These are phyloP conservation scores for Saccharomycopsis lassenensis DNA, from an alignment of 805 yeast genomes.

Conservation along the genomic window DNA sequence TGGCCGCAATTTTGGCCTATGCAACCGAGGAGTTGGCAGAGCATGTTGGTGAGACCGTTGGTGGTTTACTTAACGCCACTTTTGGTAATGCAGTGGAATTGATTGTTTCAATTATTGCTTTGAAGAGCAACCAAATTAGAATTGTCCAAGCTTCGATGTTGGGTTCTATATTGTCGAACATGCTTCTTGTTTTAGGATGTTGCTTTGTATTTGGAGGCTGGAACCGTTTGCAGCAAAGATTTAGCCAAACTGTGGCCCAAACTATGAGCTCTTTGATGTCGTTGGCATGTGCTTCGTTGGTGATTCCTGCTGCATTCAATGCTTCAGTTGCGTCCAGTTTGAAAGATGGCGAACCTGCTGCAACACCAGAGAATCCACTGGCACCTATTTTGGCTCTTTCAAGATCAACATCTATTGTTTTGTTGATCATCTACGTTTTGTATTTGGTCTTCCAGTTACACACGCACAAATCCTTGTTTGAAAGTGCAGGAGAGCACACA, in stretches of 20 bases:
- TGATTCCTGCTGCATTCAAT: constrained; percentile 94
- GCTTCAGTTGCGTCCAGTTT: constrained; percentile 50
- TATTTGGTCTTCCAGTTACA: constrained; percentile 80
- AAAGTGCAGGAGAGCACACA: constrained; percentile 34
- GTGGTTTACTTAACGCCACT: constrained; percentile 94
- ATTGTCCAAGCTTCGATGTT: constrained; percentile 97
- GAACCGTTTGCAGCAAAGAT: constrained; percentile 72
- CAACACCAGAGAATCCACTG: constrained; percentile 20
- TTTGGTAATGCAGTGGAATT: constrained; percentile 97
- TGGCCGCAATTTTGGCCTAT: constrained; percentile 81
- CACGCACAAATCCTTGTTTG: constrained; percentile 74
- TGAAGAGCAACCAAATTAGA: constrained; percentile 73
- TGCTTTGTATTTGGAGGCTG: constrained; percentile 91
- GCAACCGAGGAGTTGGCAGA: constrained; percentile 90
- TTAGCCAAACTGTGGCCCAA: constrained; percentile 95
- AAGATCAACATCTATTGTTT: constrained; percentile 74
- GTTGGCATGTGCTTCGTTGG: constrained; percentile 73
- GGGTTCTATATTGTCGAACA: constrained; percentile 83
- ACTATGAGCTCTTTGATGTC: constrained; percentile 93
- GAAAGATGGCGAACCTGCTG: constrained; percentile 26
- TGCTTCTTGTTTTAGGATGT: constrained; percentile 83
- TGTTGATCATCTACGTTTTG: constrained; percentile 66
- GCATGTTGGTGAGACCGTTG: constrained; percentile 81
- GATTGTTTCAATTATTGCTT: constrained; percentile 86
- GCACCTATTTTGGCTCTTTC: constrained; percentile 57